Evolutionary conservation across 2,329 filamentous ascomycete genomes (phyloP), one percentile per base, ranked within the genome.

Genomic region (Cercospora berteroae): DNA sequence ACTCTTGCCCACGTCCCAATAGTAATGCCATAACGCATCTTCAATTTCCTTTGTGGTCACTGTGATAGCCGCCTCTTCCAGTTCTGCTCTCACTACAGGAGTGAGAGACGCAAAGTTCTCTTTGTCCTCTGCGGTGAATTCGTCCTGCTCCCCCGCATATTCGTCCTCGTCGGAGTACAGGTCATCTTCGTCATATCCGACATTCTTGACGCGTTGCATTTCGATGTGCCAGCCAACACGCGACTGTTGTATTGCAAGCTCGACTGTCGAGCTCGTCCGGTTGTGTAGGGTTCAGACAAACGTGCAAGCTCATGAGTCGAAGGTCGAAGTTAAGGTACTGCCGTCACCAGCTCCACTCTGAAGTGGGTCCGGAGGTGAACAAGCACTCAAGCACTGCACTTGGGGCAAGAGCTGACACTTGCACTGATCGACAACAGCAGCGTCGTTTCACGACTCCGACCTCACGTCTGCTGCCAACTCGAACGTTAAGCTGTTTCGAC

Each of bases 11-110:
- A 97, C 84, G 74, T 99, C 94, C 77, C 94, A 98, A 79, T 94
- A 98, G 79, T 97, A 97, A 80, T 99, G 88, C 93, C 93, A 98
- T 16, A 99, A 80, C 0, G 94, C 87, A 69, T 98, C 94, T 77
- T 96, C 88, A 69, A 97, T 94, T 76, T 97, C 90, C 42, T 83
- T 82, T 67, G 90, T 87, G 5, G 86, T 84, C n/a, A 86, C 81
- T 76, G 84, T 86, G 16, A 76, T 33, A 13, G 70, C 73, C 16
- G 71, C 72, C 60, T 78, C 76, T 42, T 77, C 74, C 8, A 78
- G 70, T 66, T 78, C 75, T 13, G 75, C 76, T 39, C 74, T 72
- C 23, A 78, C 76, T 18, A 78, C 75, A 0, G 76, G 76, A 5
- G 75, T 77, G 42, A 78, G 67, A 16, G 60, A 71, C 20, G 73